Evolutionary conservation across 2,329 filamentous ascomycete species (phyloP).

Genomic region (Talaromyces sp.): DNA sequence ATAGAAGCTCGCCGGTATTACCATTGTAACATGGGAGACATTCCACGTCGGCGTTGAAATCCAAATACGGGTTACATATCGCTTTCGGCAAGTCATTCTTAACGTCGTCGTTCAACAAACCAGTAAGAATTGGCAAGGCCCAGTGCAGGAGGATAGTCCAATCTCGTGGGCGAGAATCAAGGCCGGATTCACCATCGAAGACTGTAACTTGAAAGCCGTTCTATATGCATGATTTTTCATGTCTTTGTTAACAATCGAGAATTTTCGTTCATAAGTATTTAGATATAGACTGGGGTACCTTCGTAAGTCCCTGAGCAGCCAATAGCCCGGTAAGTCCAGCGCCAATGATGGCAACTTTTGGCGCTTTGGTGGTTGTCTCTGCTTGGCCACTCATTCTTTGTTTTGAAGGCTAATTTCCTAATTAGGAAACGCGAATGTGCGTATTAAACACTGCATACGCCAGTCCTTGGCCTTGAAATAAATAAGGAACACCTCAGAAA

Average conservation of each 20-base stretch:
- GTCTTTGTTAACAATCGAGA: not conserved
- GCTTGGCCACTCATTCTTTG: constrained; percentile 8
- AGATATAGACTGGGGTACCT: not conserved
- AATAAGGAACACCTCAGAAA: not conserved
- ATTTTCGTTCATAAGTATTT: not conserved
- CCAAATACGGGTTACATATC: constrained; percentile 14
- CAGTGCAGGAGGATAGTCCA: constrained; percentile 16
- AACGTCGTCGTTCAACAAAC: constrained; percentile 7
- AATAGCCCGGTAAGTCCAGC: constrained; percentile 14
- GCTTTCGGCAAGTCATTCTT: not conserved
- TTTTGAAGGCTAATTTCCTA: not conserved
- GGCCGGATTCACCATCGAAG: constrained; percentile 6
- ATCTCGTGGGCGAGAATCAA: constrained; percentile 11
- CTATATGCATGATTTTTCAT: not conserved
- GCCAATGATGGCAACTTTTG: constrained; percentile 12
- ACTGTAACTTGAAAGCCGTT: constrained; percentile 7
- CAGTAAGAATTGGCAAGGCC: constrained; percentile 5
- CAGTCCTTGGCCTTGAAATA: not conserved
- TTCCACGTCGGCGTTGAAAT: constrained; percentile 8
- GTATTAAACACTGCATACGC: not conserved
- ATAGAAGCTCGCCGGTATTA: constrained; percentile 13
- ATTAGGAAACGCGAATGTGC: not conserved
- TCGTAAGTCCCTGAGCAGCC: constrained; percentile 14
- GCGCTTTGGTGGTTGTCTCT: not conserved
- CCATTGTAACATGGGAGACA: constrained; percentile 15